Evolutionary conservation across 176 grass and related monocot genomes (phyloP).

Genomic region (Carex kokanica): DNA sequence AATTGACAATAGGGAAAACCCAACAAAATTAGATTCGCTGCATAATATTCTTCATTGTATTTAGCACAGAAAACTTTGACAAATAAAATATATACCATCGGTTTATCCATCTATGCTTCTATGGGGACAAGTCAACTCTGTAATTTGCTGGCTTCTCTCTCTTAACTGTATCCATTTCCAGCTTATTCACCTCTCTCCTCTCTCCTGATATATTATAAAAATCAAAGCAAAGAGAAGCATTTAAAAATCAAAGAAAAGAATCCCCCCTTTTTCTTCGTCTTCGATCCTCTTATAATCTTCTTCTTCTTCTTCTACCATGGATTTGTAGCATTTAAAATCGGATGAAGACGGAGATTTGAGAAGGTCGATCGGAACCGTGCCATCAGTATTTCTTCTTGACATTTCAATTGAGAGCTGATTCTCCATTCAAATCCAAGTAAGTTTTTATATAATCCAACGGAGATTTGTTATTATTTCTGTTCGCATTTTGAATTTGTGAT

Average conservation of each 20-base stretch:
- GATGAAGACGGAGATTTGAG: slow-evolving; percentile 21
- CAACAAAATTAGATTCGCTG: neutral
- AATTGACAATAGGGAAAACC: too few relatives aligned
- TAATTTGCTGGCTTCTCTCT: slow-evolving; percentile 29
- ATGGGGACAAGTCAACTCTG: slow-evolving; percentile 16
- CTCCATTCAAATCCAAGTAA: slow-evolving; percentile 23
- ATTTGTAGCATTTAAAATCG: slow-evolving; percentile 21
- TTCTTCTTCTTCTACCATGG: slow-evolving; percentile 19
- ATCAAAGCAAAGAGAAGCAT: slow-evolving; percentile 3
- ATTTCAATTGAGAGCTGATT: neutral
- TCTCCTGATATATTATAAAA: neutral
- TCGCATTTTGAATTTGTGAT: neutral
- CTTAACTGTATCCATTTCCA: slow-evolving; percentile 21
- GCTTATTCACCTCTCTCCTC: slow-evolving; percentile 8
- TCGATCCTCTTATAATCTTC: neutral
- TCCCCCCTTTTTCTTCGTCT: neutral
- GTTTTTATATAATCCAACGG: neutral
- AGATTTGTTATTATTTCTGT: neutral
- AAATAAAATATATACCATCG: neutral
- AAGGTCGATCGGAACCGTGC: slow-evolving; percentile 12
- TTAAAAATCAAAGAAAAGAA: slow-evolving; percentile 2
- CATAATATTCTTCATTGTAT: neutral
- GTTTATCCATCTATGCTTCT: neutral
- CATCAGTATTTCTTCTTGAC: neutral
- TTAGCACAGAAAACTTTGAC: neutral